phyloP scores from a whole-genome alignment of 2,329 filamentous ascomycete genomes.

The Lomentospora prolificans region DNA sequence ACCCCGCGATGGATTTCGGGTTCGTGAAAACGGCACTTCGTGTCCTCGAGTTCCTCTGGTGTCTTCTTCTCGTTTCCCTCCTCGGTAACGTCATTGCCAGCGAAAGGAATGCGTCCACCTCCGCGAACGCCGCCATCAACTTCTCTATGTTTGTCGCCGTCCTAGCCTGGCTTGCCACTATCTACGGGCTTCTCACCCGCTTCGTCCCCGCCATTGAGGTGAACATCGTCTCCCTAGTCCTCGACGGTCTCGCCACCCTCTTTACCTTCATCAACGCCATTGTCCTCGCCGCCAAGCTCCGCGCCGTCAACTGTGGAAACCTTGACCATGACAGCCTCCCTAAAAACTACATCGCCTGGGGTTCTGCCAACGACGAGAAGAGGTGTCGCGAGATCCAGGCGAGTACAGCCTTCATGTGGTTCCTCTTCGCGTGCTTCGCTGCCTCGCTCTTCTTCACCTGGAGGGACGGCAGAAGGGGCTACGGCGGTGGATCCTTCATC shows the following conservation, averaged over 20 bases:
- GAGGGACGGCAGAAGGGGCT: constrained; percentile 40
- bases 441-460: constrained; percentile 47
- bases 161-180: constrained; percentile 53
- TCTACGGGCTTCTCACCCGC: constrained; percentile 51
- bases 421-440: constrained; percentile 56
- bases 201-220: constrained; percentile 43
- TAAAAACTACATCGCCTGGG: constrained; percentile 50
- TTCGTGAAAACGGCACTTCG: constrained; percentile 36
- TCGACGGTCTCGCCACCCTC: constrained; percentile 51
- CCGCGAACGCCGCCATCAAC: constrained; percentile 41
- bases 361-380: constrained; percentile 47
- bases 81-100: constrained; percentile 48
- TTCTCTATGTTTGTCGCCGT: constrained; percentile 62
- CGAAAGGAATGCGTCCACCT: constrained; percentile 32
- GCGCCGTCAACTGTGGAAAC: constrained; percentile 59
- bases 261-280: constrained; percentile 64
- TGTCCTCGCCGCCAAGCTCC: constrained; percentile 59
- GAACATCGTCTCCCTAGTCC: constrained; percentile 40
- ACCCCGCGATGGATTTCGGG: constrained; percentile 22
- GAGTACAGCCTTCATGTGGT: constrained; percentile 68
- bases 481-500: constrained; percentile 30
- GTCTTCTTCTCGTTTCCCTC: constrained; percentile 43
- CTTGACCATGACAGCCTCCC: constrained; percentile 21
- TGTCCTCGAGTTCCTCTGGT: constrained; percentile 38
- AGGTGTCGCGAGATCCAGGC: constrained; percentile 70